Conservation (phyloP, 1,284 basidiomycete genomes). For the Austroboletus novae-zelandiae region DNA sequence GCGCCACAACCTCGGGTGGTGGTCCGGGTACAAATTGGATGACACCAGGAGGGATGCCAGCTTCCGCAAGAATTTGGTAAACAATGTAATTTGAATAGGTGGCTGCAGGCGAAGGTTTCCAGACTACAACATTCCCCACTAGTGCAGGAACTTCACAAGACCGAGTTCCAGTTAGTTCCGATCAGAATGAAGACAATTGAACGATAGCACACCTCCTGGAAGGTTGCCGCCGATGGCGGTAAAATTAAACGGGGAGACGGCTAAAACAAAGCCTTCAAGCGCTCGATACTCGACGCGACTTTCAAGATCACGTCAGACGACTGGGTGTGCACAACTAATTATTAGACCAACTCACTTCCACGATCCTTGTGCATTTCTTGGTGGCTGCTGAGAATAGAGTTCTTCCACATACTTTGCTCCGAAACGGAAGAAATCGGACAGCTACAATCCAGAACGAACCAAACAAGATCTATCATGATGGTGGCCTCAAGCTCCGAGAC, state of each 20-base stretch:
- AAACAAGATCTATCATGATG: not conserved
- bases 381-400: slow-evolving; percentile 87
- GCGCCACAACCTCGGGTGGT: slow-evolving; percentile 77
- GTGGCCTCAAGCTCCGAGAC: not conserved
- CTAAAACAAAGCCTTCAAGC: slow-evolving; percentile 96
- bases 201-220: slow-evolving; percentile 53
- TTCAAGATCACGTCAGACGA: slow-evolving; percentile 7
- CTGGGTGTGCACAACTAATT: not conserved
- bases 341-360: slow-evolving; percentile 79
- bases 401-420: slow-evolving; percentile 97
- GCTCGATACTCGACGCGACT: slow-evolving; percentile 96
- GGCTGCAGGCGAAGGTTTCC: slow-evolving; percentile 97
- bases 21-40: slow-evolving; percentile 96
- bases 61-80: slow-evolving; percentile 91
- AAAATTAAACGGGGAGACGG: slow-evolving; percentile 98
- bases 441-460: slow-evolving; percentile 40
- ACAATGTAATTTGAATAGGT: slow-evolving; percentile 95
- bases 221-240: slow-evolving; percentile 97
- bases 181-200: not conserved
- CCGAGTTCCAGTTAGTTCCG: slow-evolving; percentile 2
- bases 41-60: slow-evolving; percentile 91
- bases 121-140: slow-evolving; percentile 93
- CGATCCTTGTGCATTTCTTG: slow-evolving; percentile 80
- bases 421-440: slow-evolving; percentile 94
- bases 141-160: slow-evolving; percentile 72